phyloP scores from a whole-genome alignment of 306 rosid species.

The Ormosia emarginata region DNA sequence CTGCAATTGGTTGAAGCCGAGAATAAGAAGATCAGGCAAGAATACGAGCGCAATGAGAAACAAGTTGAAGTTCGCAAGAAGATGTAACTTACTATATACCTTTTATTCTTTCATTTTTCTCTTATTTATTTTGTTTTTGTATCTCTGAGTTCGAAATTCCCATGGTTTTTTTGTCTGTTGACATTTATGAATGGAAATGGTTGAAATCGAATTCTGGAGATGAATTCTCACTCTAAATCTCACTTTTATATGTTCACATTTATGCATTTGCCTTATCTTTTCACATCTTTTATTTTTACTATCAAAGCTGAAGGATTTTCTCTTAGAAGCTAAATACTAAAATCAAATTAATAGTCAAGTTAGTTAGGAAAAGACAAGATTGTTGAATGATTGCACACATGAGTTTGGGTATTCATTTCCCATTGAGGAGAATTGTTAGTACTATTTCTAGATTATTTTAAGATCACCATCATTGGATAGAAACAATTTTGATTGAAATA shows the following conservation, averaged over 20 bases:
- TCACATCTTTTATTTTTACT: not conserved
- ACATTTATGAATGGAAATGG: not conserved
- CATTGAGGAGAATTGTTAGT: no score
- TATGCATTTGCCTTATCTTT: not conserved
- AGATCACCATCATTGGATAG: no score
- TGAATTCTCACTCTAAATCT: not conserved
- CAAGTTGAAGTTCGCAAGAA: slow-evolving; percentile 93
- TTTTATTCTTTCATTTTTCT: not conserved
- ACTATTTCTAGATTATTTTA: no score
- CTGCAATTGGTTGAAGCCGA: slow-evolving; percentile 91
- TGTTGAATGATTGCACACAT: not conserved
- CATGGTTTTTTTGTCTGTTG: not conserved
- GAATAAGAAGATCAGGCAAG: slow-evolving; percentile 95
- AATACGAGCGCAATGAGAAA: slow-evolving; percentile 87
- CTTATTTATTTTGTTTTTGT: not conserved
- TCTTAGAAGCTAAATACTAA: not conserved
- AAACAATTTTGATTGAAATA: no score
- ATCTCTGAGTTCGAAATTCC: not conserved
- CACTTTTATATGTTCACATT: not conserved
- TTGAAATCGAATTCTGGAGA: not conserved
- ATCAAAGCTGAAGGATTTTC: not conserved
- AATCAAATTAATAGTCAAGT: not conserved
- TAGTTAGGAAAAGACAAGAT: not conserved
- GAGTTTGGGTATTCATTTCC: no score
- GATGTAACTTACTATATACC: slow-evolving; percentile 47